A percentile compares a stretch with the other conserved stretches of the same genome.
Conservation (phyloP, 1,284 basidiomycete genomes). For the Thecaphora thlaspeos region DNA sequence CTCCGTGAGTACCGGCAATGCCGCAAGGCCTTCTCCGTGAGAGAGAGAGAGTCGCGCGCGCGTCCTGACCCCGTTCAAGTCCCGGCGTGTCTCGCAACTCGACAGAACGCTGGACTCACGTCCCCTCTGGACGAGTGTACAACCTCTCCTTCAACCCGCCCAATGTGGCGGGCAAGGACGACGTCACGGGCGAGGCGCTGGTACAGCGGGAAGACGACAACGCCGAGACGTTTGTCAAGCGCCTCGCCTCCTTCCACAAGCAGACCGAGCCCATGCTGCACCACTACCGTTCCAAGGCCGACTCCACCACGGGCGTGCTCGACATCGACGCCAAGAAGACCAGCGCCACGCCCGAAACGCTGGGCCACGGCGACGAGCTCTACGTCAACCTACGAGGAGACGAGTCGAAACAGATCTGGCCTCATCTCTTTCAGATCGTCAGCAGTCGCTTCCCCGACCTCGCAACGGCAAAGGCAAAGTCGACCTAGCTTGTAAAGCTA, state of each 20-base stretch:
- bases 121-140: conserved; percentile 88
- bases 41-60: no score
- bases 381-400: conserved; percentile 76
- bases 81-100: not conserved
- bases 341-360: not conserved
- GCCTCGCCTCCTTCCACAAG: conserved; percentile 78
- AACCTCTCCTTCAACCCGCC: conserved; percentile 70
- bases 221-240: conserved; percentile 78
- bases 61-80: no score
- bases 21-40: no score
- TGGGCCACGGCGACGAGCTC: conserved; percentile 8
- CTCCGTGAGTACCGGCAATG: conserved; percentile 60
- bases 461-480: not conserved
- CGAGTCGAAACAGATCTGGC: conserved; percentile 92
- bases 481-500: no score
- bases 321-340: conserved; percentile 6
- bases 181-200: conserved; percentile 86
- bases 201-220: conserved; percentile 88
- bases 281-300: conserved; percentile 68
- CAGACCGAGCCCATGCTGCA: conserved; percentile 81
- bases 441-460: conserved; percentile 20
- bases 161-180: conserved; percentile 79
- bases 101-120: conserved; percentile 77
- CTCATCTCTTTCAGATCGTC: conserved; percentile 69
- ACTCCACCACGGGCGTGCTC: conserved; percentile 30